A percentile compares a stretch with the other conserved stretches of the same genome.
phyloP scores from a whole-genome alignment of 495 filamentous ascomycete genomes.

The Podospora australis region DNA sequence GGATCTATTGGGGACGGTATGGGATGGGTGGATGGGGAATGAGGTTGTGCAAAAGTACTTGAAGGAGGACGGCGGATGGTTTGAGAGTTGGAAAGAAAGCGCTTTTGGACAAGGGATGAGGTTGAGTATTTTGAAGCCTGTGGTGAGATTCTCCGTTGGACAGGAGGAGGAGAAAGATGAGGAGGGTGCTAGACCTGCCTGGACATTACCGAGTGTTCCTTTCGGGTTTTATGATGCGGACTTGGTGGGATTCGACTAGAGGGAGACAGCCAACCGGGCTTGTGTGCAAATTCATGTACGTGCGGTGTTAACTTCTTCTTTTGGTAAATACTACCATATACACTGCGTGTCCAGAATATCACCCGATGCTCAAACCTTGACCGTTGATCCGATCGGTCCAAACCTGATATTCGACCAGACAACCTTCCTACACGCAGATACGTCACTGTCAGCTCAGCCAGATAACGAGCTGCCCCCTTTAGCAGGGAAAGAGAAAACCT shows the following conservation, averaged over 20 bases:
- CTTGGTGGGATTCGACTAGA: neutral
- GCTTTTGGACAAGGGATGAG: neutral
- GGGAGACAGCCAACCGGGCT: no score
- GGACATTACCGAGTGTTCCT: neutral
- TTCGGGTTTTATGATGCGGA: neutral
- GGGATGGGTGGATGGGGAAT: slow-evolving; percentile 11
- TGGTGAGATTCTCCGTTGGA: slow-evolving; percentile 1
- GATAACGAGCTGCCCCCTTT: neutral
- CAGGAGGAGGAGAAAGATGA: neutral
- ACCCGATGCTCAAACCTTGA: slow-evolving; percentile 8
- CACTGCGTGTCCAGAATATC: no score
- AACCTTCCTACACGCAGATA: slow-evolving; percentile 30
- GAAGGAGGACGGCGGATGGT: neutral
- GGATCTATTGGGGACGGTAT: slow-evolving; percentile 14
- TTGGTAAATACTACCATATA: no score
- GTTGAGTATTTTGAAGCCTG: slow-evolving; percentile 1
- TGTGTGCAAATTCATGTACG: no score
- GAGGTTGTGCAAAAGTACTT: neutral
- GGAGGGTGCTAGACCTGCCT: neutral
- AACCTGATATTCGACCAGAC: slow-evolving; percentile 58
- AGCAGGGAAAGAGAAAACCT: slow-evolving; percentile 23
- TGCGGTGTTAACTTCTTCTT: no score
- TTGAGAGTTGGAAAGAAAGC: neutral
- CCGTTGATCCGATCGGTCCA: slow-evolving; percentile 57
- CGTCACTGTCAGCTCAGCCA: slow-evolving; percentile 4